These are phyloP conservation scores for Perilla frutescens DNA, from an alignment of 257 asterid genomes.

Conservation along the genomic window DNA sequence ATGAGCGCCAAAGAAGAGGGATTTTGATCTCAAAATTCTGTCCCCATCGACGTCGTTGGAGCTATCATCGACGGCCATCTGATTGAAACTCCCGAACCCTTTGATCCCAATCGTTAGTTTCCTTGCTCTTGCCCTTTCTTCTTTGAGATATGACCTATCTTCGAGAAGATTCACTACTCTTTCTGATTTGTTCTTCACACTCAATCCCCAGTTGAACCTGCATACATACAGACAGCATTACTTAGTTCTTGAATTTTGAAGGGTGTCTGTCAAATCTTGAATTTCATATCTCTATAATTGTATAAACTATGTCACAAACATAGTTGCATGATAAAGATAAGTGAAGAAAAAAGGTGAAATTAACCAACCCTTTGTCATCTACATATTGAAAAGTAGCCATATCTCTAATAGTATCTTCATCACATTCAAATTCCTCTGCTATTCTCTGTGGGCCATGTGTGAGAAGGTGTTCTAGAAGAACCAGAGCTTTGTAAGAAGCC, in stretches of 20 bases:
- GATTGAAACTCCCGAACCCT: constrained; percentile 75
- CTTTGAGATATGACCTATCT: constrained; percentile 60
- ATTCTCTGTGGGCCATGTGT: constrained; percentile 83
- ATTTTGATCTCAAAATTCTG: constrained; percentile 34
- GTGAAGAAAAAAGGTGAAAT: not conserved
- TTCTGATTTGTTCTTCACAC: constrained; percentile 63
- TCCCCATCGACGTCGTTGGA: not conserved
- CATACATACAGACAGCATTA: not conserved
- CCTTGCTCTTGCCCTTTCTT: constrained; percentile 69
- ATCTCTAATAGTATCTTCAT: constrained; percentile 54
- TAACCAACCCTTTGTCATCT: constrained; percentile 71
- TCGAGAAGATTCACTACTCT: constrained; percentile 55
- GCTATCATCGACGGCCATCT: constrained; percentile 24
- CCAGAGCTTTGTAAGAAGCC: constrained; percentile 66
- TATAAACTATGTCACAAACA: too few relatives aligned
- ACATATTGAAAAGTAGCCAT: constrained; percentile 58
- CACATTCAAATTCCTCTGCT: constrained; percentile 75
- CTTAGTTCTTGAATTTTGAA: not conserved
- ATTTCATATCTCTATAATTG: too few relatives aligned
- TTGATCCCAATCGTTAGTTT: constrained; percentile 69
- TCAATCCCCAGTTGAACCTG: constrained; percentile 86
- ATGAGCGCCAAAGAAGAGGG: constrained; percentile 31
- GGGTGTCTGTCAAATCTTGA: not conserved
- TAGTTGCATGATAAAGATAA: too few relatives aligned
- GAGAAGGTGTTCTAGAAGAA: constrained; percentile 71